phyloP scores from a whole-genome alignment of 129 eudicot genomes.

The Lactuca sativa region DNA sequence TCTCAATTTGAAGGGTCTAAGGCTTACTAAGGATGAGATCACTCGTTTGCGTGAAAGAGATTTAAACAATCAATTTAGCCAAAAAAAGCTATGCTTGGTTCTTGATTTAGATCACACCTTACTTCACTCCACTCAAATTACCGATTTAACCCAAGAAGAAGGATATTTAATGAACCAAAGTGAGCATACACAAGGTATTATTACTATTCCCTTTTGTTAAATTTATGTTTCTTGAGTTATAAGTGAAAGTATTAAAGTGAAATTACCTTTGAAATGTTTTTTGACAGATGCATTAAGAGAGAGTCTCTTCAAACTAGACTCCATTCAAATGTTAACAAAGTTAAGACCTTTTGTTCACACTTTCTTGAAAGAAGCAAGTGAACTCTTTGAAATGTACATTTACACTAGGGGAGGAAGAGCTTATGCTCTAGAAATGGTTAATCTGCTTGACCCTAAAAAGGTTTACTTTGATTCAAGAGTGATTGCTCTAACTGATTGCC shows the following conservation, averaged over 20 bases:
- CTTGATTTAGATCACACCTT: conserved; percentile 88
- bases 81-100: conserved; percentile 61
- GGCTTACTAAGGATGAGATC: conserved; percentile 60
- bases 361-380: conserved; percentile 67
- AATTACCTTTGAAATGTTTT: not conserved
- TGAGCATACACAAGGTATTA: conserved; percentile 59
- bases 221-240: not conserved
- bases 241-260: no score
- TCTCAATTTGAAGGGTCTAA: conserved; percentile 45
- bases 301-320: conserved; percentile 51
- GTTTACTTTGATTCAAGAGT: no score
- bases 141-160: conserved; percentile 55
- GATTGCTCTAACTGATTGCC: no score
- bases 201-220: not conserved
- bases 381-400: conserved; percentile 77
- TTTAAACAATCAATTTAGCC: conserved; percentile 46
- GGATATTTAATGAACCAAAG: conserved; percentile 42
- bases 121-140: conserved; percentile 59
- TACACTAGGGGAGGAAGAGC: conserved; percentile 83
- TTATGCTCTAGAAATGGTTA: conserved; percentile 75
- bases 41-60: conserved; percentile 57
- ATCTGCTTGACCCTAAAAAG: conserved; percentile 28
- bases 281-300: conserved; percentile 47
- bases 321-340: conserved; percentile 66
- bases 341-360: conserved; percentile 73